These are phyloP conservation scores for Curvularia hawaiiensis DNA, from an alignment of 2,329 filamentous ascomycete genomes.

Conservation along the genomic window DNA sequence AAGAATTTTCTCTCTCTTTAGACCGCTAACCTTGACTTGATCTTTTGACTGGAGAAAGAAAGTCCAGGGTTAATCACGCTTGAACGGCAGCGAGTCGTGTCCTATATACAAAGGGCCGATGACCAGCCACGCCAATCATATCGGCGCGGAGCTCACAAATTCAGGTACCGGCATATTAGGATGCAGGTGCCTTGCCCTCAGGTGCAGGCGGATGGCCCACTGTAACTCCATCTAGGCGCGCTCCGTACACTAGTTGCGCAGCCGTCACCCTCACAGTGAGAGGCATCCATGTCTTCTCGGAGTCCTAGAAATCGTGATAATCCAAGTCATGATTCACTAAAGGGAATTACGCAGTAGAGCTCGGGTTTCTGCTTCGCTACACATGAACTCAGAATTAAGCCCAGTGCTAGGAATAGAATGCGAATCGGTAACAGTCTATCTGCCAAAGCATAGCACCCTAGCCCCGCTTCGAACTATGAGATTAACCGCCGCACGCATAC, in stretches of 20 bases:
- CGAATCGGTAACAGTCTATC: not conserved
- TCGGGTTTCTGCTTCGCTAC: not conserved
- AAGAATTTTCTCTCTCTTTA: not conserved
- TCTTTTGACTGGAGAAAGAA: not conserved
- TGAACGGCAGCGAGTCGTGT: conserved; percentile 4
- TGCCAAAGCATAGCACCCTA: not conserved
- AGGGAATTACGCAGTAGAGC: not conserved
- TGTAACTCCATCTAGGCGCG: not conserved
- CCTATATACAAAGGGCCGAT: conserved; percentile 2
- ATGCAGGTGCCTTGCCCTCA: not conserved
- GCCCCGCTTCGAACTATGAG: not conserved
- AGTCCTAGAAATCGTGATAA: not conserved
- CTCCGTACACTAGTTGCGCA: not conserved
- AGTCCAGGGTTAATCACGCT: not conserved
- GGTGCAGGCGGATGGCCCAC: not conserved
- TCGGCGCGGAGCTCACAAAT: not conserved
- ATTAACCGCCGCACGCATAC: not conserved
- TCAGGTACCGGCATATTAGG: not conserved
- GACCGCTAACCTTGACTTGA: not conserved
- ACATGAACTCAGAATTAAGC: not conserved
- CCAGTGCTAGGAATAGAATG: not conserved
- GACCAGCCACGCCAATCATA: not conserved
- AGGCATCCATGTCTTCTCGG: not conserved
- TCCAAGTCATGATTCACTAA: not conserved
- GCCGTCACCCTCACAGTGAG: not conserved